Evolutionary conservation across 371 early-diverging fungal genomes (phyloP), one percentile per base, ranked within the genome.

Genomic region (Circinella umbellata): DNA sequence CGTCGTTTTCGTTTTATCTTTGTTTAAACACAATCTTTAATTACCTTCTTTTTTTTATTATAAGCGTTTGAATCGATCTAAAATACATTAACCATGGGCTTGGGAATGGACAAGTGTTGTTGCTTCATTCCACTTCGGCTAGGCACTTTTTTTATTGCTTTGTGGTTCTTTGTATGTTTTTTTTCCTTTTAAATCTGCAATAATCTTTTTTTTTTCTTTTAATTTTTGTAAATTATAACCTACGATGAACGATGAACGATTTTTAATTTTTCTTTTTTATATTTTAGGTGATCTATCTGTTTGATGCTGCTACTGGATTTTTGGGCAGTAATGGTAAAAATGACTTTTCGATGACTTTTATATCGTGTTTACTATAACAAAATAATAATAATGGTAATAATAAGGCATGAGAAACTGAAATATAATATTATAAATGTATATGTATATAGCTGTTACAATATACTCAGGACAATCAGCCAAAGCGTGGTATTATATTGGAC

Each of bases 41-140:
- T 42, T 42, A 42, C 42, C 27, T 27, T 27, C 27, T 27, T 27
- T 27, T 27, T 27, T 27, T 27, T 27, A 27, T 27, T 27, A 27
- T 27, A 27, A 27, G 27, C 57, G 34, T 13, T 57, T 57, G 57
- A 57, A 57, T 57, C 57, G 62, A 61, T 64, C 67, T 42, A 9
- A 9, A 51, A 5, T 51, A 13, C 14, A 51, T n/a, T 17, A 15
- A 64, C 51, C 55, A 82, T 82, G 82, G 78, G 83, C 57, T 59
- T 82, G 34, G 80, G 81, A 59, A 67, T 80, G 64, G 84, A 83
- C 66, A 81, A 83, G 70, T 83, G 84, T 48, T 83, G 84, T 47
- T 79, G 84, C 67, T 67, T 81, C 67, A 80, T 83, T 65, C 84
- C 84, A 46, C 64, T 83, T 27, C 69, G 84, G 64, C 73, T 80